Evolutionary conservation across 768 basidiomycete species (phyloP), one percentile per base, ranked within the genome.

Genomic region (Saitozyma sp.): DNA sequence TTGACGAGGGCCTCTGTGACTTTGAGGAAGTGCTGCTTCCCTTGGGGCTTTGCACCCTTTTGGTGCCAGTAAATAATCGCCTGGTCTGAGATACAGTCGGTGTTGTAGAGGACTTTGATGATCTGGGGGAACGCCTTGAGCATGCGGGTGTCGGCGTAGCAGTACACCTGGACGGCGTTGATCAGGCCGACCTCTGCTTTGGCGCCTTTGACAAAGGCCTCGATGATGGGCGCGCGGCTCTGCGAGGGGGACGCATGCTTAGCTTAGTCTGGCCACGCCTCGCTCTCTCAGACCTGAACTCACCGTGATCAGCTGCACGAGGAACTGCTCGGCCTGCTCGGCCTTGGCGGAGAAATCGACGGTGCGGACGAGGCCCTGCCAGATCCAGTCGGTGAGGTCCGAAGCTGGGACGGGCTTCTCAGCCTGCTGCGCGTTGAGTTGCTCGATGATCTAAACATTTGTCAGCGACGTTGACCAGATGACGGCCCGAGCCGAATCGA

Each of bases 21-120:
- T 82, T 91, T 94, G 70, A 97, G 82, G 84, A 99, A 97, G 79
- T 93, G 90, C 79, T 96, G 92, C 75, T 89, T 88, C 54, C 94
- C 95, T 80, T 97, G 91, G 0, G 92, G 86, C 81, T 92, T 96
- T 53, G 93, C 89, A 56, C 96, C 95, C 82, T 99, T 99, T 82
- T 91, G 88, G 81, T 92, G 84, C 95, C 95, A 99, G 80, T 96
- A 98, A 63, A 97, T 89, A 74, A 99, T 94, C 64, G 94, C 93
- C 76, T 94, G 89, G 75, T 94, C 92, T 59, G 92, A 90, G 70
- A 97, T 85, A 80, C 92, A 92, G 73, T 99, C 95, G 73, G 90
- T 88, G 82, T 94, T 94, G 82, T 96, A 97, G 79, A 97, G 83
- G 70, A 94, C 92, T 84, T 97, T 96, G 66, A 99, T 84, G 78